Evolutionary conservation across 345 rosid species (phyloP), one percentile per base, ranked within the genome.

Genomic region (Hibiscus tridactylites): DNA sequence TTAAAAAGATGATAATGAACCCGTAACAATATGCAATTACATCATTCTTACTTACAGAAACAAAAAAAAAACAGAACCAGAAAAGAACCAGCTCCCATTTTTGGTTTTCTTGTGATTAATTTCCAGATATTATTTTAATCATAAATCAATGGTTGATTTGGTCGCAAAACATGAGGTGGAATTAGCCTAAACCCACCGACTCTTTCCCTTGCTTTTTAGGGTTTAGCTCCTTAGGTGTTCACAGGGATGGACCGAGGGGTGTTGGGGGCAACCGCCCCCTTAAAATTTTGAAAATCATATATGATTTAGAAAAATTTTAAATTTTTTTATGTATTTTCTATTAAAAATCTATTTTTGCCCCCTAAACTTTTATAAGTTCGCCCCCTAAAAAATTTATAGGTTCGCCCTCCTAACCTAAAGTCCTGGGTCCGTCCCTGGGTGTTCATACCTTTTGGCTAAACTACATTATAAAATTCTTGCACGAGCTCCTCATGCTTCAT

Each of bases 221-320:
- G 56, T 50, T 68, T 29, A 68, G 71, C 60, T 75, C 28, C 73
- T 62, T 49, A 56, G 83, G 29, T 72, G 58, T 76, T 68, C 49
- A 2, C n/a, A n/a, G n/a, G n/a, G n/a, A n/a, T n/a, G n/a, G n/a
- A n/a, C n/a, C n/a, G n/a, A n/a, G n/a, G n/a, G n/a, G n/a, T n/a
- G n/a, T n/a, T n/a, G n/a, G n/a, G n/a, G n/a, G n/a, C n/a, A n/a
- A n/a, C n/a, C n/a, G n/a, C n/a, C n/a, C n/a, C n/a, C n/a, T n/a
- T n/a, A n/a, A n/a, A n/a, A n/a, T n/a, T n/a, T n/a, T n/a, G n/a
- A n/a, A n/a, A n/a, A n/a, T n/a, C n/a, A n/a, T n/a, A n/a, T n/a
- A n/a, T n/a, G n/a, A n/a, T n/a, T n/a, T n/a, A n/a, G n/a, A n/a
- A n/a, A n/a, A n/a, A n/a, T n/a, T n/a, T n/a, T n/a, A n/a, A n/a